These are phyloP conservation scores for Thinopyrum elongatum DNA, from an alignment of 176 grass and related monocot genomes.

Conservation along the genomic window DNA sequence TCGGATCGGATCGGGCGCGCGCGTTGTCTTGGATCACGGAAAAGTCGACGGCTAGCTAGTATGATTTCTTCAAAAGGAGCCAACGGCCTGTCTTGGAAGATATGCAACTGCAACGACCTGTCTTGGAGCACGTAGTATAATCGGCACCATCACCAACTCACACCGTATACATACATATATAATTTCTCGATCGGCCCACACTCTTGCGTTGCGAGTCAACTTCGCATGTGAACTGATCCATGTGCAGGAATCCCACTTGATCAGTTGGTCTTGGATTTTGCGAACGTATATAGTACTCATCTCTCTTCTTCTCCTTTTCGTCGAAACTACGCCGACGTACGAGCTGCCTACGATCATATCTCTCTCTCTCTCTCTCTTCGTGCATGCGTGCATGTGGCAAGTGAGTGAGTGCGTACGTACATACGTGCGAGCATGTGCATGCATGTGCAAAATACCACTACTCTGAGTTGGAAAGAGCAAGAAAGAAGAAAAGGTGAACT, in stretches of 20 bases:
- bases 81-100: neutral
- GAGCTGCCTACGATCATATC: too few relatives aligned
- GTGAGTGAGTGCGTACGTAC: neutral
- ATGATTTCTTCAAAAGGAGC: neutral
- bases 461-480: neutral
- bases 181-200: neutral
- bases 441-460: neutral
- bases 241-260: neutral
- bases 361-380: too few relatives aligned
- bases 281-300: neutral
- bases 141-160: neutral
- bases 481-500: neutral
- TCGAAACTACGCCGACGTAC: neutral
- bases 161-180: too few relatives aligned
- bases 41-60: neutral
- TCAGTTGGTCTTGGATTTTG: neutral
- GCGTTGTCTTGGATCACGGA: conserved; percentile 23
- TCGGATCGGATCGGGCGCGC: neutral
- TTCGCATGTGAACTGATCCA: neutral
- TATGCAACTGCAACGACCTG: neutral
- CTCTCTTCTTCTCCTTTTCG: neutral
- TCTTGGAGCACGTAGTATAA: neutral
- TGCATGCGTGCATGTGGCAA: neutral
- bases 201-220: conserved; percentile 8
- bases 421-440: neutral